Evolutionary conservation across 805 yeast genomes (phyloP).

Genomic region (Jamesozyma piceae): DNA sequence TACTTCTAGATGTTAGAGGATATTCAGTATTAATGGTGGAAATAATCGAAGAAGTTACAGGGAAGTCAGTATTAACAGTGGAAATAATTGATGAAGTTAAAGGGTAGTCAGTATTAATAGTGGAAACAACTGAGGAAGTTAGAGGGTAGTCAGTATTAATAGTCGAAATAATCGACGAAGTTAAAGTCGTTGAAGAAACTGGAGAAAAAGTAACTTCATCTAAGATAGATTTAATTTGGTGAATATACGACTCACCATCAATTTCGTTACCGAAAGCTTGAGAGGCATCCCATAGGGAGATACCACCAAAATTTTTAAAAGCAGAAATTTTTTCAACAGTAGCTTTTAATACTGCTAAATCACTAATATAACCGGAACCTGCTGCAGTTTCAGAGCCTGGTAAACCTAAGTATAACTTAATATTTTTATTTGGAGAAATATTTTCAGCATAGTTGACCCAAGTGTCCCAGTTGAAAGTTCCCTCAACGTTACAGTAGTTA

Average conservation of each 20-base stretch:
- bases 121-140: conserved; percentile 12
- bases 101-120: conserved; percentile 7
- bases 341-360: conserved; percentile 30
- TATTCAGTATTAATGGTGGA: conserved; percentile 1
- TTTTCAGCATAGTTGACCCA: conserved; percentile 59
- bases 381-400: conserved; percentile 59
- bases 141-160: conserved; percentile 7
- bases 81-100: conserved; percentile 2
- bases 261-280: conserved; percentile 46
- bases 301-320: conserved; percentile 70
- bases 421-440: conserved; percentile 55
- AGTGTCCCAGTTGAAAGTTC: conserved; percentile 56
- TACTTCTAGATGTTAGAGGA: background rate
- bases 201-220: conserved; percentile 9
- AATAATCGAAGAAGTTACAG: conserved; percentile 3
- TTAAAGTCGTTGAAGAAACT: conserved; percentile 10
- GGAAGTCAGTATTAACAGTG: conserved; percentile 1
- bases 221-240: conserved; percentile 37
- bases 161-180: conserved; percentile 11
- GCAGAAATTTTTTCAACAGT: conserved; percentile 66
- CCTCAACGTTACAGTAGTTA: conserved; percentile 57
- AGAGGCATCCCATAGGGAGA: conserved; percentile 87
- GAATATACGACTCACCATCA: conserved; percentile 37
- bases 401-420: conserved; percentile 64
- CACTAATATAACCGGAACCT: conserved; percentile 51